These are phyloP conservation scores for Tarenaya hassleriana DNA, from an alignment of 345 rosid species.

Conservation along the genomic window DNA sequence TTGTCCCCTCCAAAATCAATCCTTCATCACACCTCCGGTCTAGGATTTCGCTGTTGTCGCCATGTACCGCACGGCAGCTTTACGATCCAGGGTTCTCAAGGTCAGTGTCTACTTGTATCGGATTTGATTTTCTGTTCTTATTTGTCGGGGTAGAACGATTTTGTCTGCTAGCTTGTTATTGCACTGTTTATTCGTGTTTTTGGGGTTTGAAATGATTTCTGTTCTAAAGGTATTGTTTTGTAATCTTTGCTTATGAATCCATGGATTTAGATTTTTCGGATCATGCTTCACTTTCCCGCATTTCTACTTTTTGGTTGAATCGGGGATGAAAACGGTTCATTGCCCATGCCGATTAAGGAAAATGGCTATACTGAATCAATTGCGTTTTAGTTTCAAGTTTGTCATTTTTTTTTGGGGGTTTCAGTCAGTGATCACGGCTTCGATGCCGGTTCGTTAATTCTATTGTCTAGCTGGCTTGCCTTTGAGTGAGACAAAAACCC, in stretches of 20 bases:
- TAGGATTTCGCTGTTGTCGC: constrained; percentile 23
- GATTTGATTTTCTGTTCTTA: neutral
- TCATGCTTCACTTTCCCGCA: too few relatives aligned
- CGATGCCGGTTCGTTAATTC: neutral
- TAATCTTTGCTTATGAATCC: neutral
- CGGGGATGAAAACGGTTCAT: neutral
- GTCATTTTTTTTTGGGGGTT: too few relatives aligned
- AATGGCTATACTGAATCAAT: constrained; percentile 1
- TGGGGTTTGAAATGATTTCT: neutral
- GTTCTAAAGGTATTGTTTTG: neutral
- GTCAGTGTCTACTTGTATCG: constrained; percentile 21
- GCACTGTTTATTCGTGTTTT: neutral
- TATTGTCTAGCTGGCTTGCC: neutral
- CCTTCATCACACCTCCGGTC: neutral
- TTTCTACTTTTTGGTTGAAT: too few relatives aligned
- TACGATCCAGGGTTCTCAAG: constrained; percentile 48
- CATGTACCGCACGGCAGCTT: constrained; percentile 56
- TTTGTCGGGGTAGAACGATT: constrained; percentile 9
- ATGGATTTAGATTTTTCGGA: too few relatives aligned
- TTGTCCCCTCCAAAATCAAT: constrained; percentile 15
- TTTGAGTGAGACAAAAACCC: neutral
- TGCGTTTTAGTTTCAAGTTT: neutral
- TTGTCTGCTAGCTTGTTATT: neutral
- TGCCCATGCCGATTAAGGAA: constrained; percentile 1
- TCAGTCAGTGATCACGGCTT: constrained; percentile 1